These are phyloP conservation scores for Micromonas pusilla DNA, from an alignment of 139 green algal species.

Conservation along the genomic window DNA sequence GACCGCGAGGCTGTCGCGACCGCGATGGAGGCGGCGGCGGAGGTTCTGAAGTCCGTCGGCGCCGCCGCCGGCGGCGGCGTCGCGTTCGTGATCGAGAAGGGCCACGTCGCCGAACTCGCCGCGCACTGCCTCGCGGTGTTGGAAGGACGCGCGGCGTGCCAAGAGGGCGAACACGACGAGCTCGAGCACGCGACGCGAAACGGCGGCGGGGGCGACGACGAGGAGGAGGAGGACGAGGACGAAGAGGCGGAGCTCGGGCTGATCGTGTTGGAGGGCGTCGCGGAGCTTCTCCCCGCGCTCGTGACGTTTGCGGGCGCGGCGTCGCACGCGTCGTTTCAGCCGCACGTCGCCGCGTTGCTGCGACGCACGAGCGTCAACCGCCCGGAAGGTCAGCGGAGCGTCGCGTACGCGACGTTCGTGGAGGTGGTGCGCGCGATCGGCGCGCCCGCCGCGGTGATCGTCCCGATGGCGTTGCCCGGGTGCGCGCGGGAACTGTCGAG, in stretches of 20 bases:
- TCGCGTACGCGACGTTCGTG: not conserved
- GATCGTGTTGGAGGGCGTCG: constrained; percentile 46
- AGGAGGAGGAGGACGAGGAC: constrained; percentile 43
- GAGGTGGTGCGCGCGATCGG: not conserved
- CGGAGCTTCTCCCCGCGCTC: constrained; percentile 26
- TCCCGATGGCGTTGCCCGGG: not conserved
- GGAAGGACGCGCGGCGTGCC: not conserved
- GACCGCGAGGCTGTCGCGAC: constrained; percentile 35
- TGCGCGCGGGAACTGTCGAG: not conserved
- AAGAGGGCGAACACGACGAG: not conserved
- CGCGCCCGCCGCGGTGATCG: not conserved
- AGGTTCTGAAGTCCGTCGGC: constrained; percentile 5
- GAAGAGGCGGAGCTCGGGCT: constrained; percentile 47
- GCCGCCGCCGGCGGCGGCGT: not conserved
- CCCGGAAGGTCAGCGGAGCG: not conserved
- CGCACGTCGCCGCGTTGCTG: constrained; percentile 3
- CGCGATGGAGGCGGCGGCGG: not conserved
- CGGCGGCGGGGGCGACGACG: constrained; percentile 18
- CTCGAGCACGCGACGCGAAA: not conserved
- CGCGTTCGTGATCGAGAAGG: not conserved
- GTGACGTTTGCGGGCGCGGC: not conserved
- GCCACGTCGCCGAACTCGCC: not conserved
- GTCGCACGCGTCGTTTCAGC: not conserved
- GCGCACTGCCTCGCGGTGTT: not conserved
- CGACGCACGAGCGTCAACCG: not conserved